phyloP scores from a whole-genome alignment of 768 basidiomycete species.

The Termitomyces bulborhizus region DNA sequence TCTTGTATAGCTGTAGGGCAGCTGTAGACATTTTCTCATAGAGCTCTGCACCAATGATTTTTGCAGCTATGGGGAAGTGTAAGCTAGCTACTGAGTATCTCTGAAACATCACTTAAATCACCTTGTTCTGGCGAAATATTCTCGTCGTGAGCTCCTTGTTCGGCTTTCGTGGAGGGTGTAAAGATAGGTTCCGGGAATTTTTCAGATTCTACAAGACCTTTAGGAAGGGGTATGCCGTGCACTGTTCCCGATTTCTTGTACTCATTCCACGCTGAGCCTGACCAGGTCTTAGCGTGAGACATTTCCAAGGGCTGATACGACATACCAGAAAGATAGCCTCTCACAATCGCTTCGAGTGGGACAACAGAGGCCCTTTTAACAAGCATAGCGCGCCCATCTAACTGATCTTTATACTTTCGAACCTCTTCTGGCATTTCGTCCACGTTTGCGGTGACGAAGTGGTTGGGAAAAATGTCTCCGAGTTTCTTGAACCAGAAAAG shows the following conservation, averaged over 20 bases:
- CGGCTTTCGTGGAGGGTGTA: constrained; percentile 97
- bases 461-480: constrained; percentile 75
- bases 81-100: constrained; percentile 2
- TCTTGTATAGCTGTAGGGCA: constrained; percentile 61
- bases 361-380: constrained; percentile 86
- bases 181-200: constrained; percentile 80
- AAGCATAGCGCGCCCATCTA: constrained; percentile 86
- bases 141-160: constrained; percentile 90
- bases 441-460: constrained; percentile 74
- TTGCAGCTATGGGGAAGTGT: constrained; percentile 40
- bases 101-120: constrained; percentile 15
- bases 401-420: constrained; percentile 63
- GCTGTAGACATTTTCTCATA: constrained; percentile 53
- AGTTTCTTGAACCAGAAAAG: constrained; percentile 94
- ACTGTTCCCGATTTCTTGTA: constrained; percentile 86
- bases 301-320: neutral
- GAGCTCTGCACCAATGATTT: constrained; percentile 61
- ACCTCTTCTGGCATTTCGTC: constrained; percentile 82
- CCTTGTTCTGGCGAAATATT: constrained; percentile 87
- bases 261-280: constrained; percentile 95
- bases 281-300: neutral
- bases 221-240: constrained; percentile 75
- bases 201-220: constrained; percentile 79
- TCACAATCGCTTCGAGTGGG: constrained; percentile 91
- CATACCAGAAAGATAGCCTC: constrained; percentile 93